These are phyloP conservation scores for Trichoderma afroharzianum DNA, from an alignment of 2,329 filamentous ascomycete species.

Conservation along the genomic window DNA sequence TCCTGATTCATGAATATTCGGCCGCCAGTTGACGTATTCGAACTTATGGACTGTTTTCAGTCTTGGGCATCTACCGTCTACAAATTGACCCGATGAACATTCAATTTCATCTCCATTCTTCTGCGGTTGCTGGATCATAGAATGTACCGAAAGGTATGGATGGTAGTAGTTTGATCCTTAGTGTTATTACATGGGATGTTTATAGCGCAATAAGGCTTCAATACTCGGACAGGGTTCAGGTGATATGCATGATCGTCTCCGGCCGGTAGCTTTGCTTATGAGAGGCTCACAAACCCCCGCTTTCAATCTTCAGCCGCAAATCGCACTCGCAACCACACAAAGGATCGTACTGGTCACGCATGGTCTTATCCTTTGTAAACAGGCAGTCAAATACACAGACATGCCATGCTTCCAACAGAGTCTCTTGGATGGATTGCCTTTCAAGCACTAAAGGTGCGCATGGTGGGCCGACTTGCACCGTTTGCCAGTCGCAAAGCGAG, in stretches of 20 bases:
- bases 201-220: background rate
- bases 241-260: background rate
- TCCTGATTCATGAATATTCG: background rate
- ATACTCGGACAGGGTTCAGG: background rate
- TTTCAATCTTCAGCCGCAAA: constrained; percentile 4
- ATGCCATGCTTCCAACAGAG: constrained; percentile 7
- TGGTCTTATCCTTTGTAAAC: background rate
- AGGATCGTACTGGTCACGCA: background rate
- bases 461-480: background rate
- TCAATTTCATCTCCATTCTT: background rate
- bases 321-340: background rate
- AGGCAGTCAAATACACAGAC: background rate
- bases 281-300: background rate
- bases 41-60: background rate
- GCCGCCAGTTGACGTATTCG: background rate
- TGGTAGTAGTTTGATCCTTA: background rate
- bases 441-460: constrained; percentile 7
- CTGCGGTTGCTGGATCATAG: background rate
- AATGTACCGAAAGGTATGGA: background rate
- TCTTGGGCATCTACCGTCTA: background rate
- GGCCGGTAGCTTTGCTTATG: background rate
- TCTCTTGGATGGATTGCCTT: constrained; percentile 9
- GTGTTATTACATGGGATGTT: background rate
- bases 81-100: rapidly evolving
- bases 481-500: background rate